phyloP scores from a whole-genome alignment of 805 yeast species.

The Saccharomycopsis javanensis region DNA sequence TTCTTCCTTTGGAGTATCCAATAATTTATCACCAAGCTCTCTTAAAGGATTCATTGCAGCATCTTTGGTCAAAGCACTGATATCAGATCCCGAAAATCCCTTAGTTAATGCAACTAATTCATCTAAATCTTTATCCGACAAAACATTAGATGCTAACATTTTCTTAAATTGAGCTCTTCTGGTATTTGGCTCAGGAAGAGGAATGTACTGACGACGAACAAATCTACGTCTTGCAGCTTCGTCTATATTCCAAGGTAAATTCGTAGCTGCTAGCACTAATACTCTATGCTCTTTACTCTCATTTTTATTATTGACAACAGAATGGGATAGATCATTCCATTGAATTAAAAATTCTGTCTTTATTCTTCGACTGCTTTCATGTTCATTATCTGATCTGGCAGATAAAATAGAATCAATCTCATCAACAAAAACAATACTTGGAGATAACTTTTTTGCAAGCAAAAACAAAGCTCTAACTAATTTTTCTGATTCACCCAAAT shows the following conservation, averaged over 20 bases:
- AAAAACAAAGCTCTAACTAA: constrained; percentile 82
- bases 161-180: constrained; percentile 63
- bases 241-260: constrained; percentile 94
- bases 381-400: constrained; percentile 68
- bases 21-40: constrained; percentile 75
- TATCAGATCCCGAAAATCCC: constrained; percentile 90
- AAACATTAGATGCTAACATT: constrained; percentile 51
- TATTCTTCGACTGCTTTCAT: constrained; percentile 83
- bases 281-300: constrained; percentile 50
- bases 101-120: constrained; percentile 57
- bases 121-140: constrained; percentile 54
- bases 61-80: constrained; percentile 92
- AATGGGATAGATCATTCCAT: constrained; percentile 88
- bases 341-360: constrained; percentile 91
- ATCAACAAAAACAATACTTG: constrained; percentile 90
- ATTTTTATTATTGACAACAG: constrained; percentile 46
- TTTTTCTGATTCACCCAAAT: constrained; percentile 83
- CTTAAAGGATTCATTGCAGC: constrained; percentile 98
- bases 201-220: constrained; percentile 87
- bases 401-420: constrained; percentile 89
- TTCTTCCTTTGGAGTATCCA: constrained; percentile 59
- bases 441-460: constrained; percentile 78
- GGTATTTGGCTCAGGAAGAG: constrained; percentile 84
- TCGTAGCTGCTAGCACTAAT: constrained; percentile 87
- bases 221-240: constrained; percentile 95